Conservation (phyloP, 352 stramenopile species). For the Phytophthora fragariae region DNA sequence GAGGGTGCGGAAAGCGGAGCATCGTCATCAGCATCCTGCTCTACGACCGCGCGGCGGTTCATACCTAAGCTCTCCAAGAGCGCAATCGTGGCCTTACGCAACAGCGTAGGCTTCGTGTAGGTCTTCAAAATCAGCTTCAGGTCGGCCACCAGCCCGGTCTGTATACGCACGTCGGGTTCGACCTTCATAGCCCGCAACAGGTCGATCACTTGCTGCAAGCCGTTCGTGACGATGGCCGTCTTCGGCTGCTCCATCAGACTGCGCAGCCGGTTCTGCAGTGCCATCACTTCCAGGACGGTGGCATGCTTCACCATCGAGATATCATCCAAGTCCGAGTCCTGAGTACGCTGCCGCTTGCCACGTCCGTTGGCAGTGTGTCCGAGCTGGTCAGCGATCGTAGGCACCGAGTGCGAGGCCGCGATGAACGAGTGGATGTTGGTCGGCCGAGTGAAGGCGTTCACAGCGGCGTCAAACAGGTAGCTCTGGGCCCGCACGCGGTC, state of each 20-base stretch:
- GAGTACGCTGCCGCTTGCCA: conserved; percentile 64
- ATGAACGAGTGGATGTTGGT: conserved; percentile 69
- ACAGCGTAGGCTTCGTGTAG: conserved; percentile 81
- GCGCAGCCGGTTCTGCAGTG: conserved; percentile 75
- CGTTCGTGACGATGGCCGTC: conserved; percentile 66
- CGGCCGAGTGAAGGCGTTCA: conserved; percentile 65
- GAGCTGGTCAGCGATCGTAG: conserved; percentile 53
- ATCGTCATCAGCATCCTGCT: conserved; percentile 60
- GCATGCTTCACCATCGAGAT: conserved; percentile 71
- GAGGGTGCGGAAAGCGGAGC: conserved; percentile 30
- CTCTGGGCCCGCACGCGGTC: conserved; percentile 74
- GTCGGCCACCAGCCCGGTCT: conserved; percentile 74
- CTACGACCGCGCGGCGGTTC: conserved; percentile 56
- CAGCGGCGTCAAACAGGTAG: conserved; percentile 72
- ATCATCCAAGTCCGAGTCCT: conserved; percentile 74
- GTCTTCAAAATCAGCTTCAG: conserved; percentile 81
- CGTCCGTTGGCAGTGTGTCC: conserved; percentile 26
- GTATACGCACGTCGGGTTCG: conserved; percentile 71
- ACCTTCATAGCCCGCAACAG: conserved; percentile 83
- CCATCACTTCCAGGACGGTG: conserved; percentile 66
- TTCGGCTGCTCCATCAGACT: conserved; percentile 66
- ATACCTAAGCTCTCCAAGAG: conserved; percentile 79
- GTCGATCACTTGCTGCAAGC: conserved; percentile 81
- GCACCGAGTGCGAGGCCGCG: conserved; percentile 58
- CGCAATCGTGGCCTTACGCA: conserved; percentile 75